These are phyloP conservation scores for Nothophoma quercina DNA, from an alignment of 2,329 filamentous ascomycete species.

Conservation along the genomic window DNA sequence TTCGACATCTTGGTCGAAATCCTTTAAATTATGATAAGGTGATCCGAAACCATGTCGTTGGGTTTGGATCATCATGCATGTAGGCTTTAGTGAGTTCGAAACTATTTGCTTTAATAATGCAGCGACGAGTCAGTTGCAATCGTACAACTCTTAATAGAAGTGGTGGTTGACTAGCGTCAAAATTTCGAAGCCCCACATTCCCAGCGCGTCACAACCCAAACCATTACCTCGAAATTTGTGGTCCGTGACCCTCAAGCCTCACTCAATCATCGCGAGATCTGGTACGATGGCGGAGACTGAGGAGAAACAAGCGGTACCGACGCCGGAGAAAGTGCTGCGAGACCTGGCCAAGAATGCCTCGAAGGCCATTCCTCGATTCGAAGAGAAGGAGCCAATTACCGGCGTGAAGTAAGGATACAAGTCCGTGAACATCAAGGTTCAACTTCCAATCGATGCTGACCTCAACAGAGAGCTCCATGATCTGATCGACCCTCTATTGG, in stretches of 20 bases:
- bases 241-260: conserved; percentile 13
- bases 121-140: too few species aligned
- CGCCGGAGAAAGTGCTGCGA: conserved; percentile 37
- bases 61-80: too few species aligned
- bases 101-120: too few species aligned
- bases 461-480: conserved; percentile 38
- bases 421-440: conserved; percentile 42
- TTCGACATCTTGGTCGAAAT: too few species aligned
- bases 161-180: conserved; percentile 3
- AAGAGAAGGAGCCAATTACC: conserved; percentile 30
- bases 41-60: too few species aligned
- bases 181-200: conserved; percentile 12
- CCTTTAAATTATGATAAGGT: too few species aligned
- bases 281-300: conserved; percentile 9
- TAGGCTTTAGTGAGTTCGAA: too few species aligned
- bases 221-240: conserved; percentile 12
- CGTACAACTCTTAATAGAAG: too few species aligned
- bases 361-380: conserved; percentile 36
- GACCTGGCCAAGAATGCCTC: conserved; percentile 37
- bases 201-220: conserved; percentile 7
- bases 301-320: conserved; percentile 19
- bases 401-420: conserved; percentile 49
- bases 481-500: conserved; percentile 39
- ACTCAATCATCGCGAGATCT: not conserved
- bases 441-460: conserved; percentile 26